Percentiles rank a stretch among this genome's conserved stretches.
Conservation (phyloP, 257 asterid genomes). For the Buddleja alternifolia region DNA sequence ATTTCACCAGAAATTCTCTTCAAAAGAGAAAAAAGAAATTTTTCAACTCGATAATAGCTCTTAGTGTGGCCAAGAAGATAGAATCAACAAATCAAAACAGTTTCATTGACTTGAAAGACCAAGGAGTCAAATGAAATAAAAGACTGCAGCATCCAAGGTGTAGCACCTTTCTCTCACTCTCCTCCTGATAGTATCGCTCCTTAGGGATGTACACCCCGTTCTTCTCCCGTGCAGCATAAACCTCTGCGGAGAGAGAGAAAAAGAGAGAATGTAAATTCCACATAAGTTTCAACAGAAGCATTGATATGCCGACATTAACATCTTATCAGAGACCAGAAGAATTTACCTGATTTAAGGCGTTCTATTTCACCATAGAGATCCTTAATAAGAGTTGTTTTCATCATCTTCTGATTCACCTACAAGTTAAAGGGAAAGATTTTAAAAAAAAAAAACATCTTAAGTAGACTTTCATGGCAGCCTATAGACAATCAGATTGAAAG, state of each 20-base stretch:
- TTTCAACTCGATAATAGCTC: background rate
- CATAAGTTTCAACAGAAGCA: background rate
- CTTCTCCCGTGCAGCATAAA: constrained; percentile 88
- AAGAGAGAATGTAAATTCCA: background rate
- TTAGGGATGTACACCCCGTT: constrained; percentile 87
- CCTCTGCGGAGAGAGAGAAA: constrained; percentile 49
- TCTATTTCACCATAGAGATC: constrained; percentile 85
- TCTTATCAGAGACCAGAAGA: background rate
- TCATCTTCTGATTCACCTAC: constrained; percentile 92
- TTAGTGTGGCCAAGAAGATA: background rate
- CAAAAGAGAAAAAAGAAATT: background rate
- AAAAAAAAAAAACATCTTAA: constrained; percentile 1
- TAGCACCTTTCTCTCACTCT: constrained; percentile 74
- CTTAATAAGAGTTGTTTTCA: constrained; percentile 75
- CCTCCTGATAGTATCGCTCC: constrained; percentile 81
- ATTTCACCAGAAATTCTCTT: background rate
- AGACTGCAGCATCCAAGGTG: constrained; percentile 5
- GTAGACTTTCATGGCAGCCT: background rate
- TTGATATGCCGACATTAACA: constrained; percentile 3
- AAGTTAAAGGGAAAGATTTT: constrained; percentile 18
- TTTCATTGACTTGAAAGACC: constrained; percentile 1
- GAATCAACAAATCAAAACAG: constrained; percentile 4
- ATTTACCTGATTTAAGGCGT: constrained; percentile 69
- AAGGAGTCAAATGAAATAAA: background rate
- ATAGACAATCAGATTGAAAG: background rate